Conservation (phyloP, 2,329 filamentous ascomycete genomes). For the Gaeumannomyces sp. region DNA sequence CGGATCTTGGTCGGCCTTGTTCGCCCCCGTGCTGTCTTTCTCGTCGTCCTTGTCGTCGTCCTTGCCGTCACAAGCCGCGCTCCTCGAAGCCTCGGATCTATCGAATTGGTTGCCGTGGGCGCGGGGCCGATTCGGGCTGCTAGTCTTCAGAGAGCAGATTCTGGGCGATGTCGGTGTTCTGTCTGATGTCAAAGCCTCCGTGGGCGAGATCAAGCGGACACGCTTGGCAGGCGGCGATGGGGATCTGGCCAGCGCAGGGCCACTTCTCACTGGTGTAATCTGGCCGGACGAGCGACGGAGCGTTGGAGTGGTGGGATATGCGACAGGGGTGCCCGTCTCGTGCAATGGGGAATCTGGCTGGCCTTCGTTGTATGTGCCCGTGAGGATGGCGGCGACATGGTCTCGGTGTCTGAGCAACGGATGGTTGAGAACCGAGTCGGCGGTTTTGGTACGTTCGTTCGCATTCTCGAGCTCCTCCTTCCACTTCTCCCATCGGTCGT, state of each 20-base stretch:
- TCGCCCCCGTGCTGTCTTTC: background rate
- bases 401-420: conserved; percentile 26
- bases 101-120: conserved; percentile 4
- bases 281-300: background rate
- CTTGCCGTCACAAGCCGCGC: background rate
- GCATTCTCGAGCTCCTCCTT: conserved; percentile 56
- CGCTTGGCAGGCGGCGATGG: conserved; percentile 2
- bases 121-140: background rate
- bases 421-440: background rate
- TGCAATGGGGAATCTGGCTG: conserved; percentile 50
- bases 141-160: background rate
- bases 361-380: conserved; percentile 55
- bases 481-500: conserved; percentile 77
- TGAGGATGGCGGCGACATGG: conserved; percentile 48
- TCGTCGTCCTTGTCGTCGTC: background rate
- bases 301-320: background rate
- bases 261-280: background rate
- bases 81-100: conserved; percentile 3
- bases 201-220: background rate
- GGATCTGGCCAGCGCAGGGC: background rate
- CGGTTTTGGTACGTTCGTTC: conserved; percentile 16
- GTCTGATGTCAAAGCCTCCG: background rate
- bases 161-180: background rate
- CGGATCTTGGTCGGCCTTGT: background rate
- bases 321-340: conserved; percentile 12